Evolutionary conservation across 345 rosid genomes (phyloP), one percentile per base, ranked within the genome.

Genomic region (Nephelium lappaceum): DNA sequence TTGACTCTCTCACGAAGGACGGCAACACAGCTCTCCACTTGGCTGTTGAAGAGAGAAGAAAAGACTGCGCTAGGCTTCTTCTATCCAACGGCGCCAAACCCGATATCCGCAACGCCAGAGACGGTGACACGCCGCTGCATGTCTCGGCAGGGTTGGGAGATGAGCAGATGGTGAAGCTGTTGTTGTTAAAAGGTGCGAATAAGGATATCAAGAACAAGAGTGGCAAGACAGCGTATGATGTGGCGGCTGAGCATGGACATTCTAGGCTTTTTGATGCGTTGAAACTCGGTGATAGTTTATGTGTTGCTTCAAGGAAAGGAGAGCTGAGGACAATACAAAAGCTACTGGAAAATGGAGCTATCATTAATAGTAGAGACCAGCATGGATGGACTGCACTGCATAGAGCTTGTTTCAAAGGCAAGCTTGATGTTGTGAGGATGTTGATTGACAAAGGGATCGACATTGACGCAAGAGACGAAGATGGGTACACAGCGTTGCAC

Each of bases 351-450:
- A 79, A 77, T 39, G 95, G 95, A 14, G 95, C 92, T 0, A 69
- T 77, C 0, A 82, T 89, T 57, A 86, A 86, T 9, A 90, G 91
- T 3, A 75, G 81, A 12, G 92, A 91, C 73, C 91, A 86, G 60
- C 85, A 89, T 41, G 93, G 95, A 24, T 91, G 93, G 95, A 91
- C 92, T 0, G 92, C 93, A 0, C 79, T 91, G 68, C 95, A 91
- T 42, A 83, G 95, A 63, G 91, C 90, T 2, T 81, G 89, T 6
- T 91, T 89, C 68, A 91, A 89, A 62, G 95, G 95, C 1, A 83
- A 72, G 12, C 67, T 62, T 0, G 92, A 89, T 1, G 88, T 79
- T 0, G 88, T 81, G 4, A 65, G 81, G 78, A 53, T 81, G 10
- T 75, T 91, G 76, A 63, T 91, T 9, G 89, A 86, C 5, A 89